Evolutionary conservation across 2,329 filamentous ascomycete species (phyloP), one percentile per base, ranked within the genome.

Genomic region (Neurospora sp.): DNA sequence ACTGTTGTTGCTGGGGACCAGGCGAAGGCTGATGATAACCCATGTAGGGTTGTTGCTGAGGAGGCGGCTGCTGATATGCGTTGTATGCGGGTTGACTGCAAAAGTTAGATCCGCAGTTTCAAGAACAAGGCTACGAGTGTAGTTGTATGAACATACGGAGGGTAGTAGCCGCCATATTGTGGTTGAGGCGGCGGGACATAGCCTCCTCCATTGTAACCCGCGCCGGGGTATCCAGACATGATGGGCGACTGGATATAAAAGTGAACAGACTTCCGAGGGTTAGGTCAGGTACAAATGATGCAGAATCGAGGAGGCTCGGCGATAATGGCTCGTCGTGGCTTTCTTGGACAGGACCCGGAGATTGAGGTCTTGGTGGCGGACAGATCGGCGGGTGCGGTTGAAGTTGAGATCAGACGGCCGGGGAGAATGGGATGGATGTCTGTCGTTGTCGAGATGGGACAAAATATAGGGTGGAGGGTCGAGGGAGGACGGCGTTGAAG

Each of bases 151-250:
- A 62, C 81, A 74, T 84, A 87, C 83, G 85, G 83, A 75, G 52
- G 52, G 52, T 86, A 86, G 76, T 84, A 85, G 74, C 80, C 78
- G 71, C 78, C 78, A 73, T 80, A 79, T 72, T 84, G 84, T 76
- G 83, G 82, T 73, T 85, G 82, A 69, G 79, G 79, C 39, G 72
- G 74, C 17, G 74, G 72, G 39, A 73, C 77, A 71, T 81, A 83
- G 77, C 81, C 81, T 72, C 84, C 84, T 77, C 81, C 81, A 70
- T 83, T 81, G 76, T 89, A 88, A 66, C 81, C 81, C 71, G 82
- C 78, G 71, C 84, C 84, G 73, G 86, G 87, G 78, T 89, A 90
- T 76, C 87, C 88, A 74, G 88, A 89, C 88, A 90, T 91, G 70
- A 74, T 75, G 71, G 52, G 23, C 23, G 52, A n/a, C 52, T 36